These are phyloP conservation scores for Didymella pinodella DNA, from an alignment of 2,329 filamentous ascomycete genomes.

Conservation along the genomic window DNA sequence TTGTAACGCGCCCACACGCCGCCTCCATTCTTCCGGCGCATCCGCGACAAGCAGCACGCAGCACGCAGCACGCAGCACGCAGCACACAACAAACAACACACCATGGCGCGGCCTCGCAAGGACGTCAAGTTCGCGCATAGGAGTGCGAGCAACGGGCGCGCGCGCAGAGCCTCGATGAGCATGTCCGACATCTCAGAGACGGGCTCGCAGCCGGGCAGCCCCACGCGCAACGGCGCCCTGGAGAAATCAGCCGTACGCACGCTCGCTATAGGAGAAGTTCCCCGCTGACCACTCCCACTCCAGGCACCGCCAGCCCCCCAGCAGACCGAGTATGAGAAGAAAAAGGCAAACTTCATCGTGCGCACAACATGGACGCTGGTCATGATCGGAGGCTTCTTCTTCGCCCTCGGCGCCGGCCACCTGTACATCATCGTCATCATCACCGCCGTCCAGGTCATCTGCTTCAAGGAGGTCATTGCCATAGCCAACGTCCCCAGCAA, in stretches of 20 bases:
- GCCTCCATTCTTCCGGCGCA: background rate
- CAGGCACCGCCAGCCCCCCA: constrained; percentile 51
- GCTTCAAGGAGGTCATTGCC: constrained; percentile 98
- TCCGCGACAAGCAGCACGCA: background rate
- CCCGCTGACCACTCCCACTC: constrained; percentile 32
- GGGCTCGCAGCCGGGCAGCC: constrained; percentile 61
- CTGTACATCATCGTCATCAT: constrained; percentile 96
- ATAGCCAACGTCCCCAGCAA: constrained; percentile 94
- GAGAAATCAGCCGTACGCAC: constrained; percentile 22
- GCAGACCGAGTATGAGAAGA: constrained; percentile 89
- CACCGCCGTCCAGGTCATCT: constrained; percentile 92
- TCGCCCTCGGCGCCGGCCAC: constrained; percentile 91
- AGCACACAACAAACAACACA: background rate
- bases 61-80: background rate
- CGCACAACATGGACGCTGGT: constrained; percentile 97
- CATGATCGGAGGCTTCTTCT: constrained; percentile 95
- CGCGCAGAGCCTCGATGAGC: constrained; percentile 69
- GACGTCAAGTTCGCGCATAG: constrained; percentile 69
- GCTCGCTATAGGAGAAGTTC: constrained; percentile 1
- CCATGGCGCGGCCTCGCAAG: constrained; percentile 57
- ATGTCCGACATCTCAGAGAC: constrained; percentile 75
- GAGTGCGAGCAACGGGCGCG: constrained; percentile 59
- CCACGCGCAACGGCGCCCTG: constrained; percentile 54
- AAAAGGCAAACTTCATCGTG: constrained; percentile 97
- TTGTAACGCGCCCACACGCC: background rate